Base-by-base conservation (phyloP, 1,139 yeast species). In the Diutina mesorugosa region DNA sequence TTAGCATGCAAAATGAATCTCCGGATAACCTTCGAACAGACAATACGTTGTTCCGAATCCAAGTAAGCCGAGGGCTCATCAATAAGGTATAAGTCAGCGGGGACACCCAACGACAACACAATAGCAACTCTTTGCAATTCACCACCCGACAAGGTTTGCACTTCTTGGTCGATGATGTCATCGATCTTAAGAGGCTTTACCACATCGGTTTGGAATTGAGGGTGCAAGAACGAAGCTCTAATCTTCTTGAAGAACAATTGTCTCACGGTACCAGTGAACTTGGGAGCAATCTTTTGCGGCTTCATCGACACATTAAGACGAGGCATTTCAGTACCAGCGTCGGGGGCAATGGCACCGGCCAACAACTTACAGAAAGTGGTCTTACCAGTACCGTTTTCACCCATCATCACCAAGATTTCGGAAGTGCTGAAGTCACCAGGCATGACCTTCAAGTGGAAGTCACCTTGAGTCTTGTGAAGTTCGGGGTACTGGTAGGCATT, bases 311-410 rank as follows among this genome's bases (percentile, higher is more conserved):
- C 93, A 67, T 89, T 90, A 71, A 93, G 77, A 69, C 87, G 85
- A 57, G 98, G 97, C 61, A 90, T 84, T 66, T 83, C 81, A 8
- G 57, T 56, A 18, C 59, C 58, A 45, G 55, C 54, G 72, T 91
- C 97, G 48, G 98, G 95, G 55, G 88, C 78, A 63, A 88, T 79
- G 52, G 90, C 90, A 67, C 99, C 99, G 26, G 99, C 98, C 65
- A 93, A 79, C 67, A 93, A 77, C 70, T 87, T 88, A 80, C 97
- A 91, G 78, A 93, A 86, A 8, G 99, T 93, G 51, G 99, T 93
- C 77, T 93, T 93, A 79, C 99, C 99, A 29, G 99, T 93, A 77
- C 99, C 99, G 71, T 93, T 93, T 77, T 93, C 99, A 70, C 99
- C 99, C 96, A 93, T 91, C 97, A 93, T 90, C 59, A 93, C 99